phyloP scores from a whole-genome alignment of 1,284 basidiomycete species.

The Tilletia horrida region DNA sequence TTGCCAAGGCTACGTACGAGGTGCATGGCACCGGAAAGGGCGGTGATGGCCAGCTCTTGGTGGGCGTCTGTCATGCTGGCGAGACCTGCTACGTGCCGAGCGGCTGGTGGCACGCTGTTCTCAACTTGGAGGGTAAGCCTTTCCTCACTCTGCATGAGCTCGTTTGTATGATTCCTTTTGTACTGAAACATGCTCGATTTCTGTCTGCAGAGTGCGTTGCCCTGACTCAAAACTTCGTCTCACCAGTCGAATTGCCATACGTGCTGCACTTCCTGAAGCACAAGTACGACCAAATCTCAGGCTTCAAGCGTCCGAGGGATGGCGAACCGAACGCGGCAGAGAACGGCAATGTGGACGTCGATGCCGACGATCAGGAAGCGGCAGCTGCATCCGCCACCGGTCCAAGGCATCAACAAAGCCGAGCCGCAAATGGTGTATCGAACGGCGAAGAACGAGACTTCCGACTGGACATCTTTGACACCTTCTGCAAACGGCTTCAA shows the following conservation, averaged over 20 bases:
- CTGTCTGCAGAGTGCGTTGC: constrained; percentile 47
- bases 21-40: constrained; percentile 31
- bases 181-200: neutral
- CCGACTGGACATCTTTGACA: constrained; percentile 30
- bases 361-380: constrained; percentile 33
- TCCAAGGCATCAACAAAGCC: constrained; percentile 1
- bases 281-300: constrained; percentile 56
- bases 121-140: constrained; percentile 34
- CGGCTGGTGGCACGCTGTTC: constrained; percentile 52
- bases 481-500: constrained; percentile 34
- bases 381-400: neutral
- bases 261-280: constrained; percentile 57
- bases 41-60: constrained; percentile 51
- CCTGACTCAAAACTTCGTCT: constrained; percentile 59
- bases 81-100: constrained; percentile 56
- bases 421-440: neutral
- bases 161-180: neutral
- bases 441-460: constrained; percentile 2
- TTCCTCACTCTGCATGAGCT: neutral
- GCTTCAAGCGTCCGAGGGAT: constrained; percentile 48
- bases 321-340: neutral
- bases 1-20: constrained; percentile 54
- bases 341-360: constrained; percentile 30
- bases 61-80: constrained; percentile 56
- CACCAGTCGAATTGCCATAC: constrained; percentile 53